Percentiles rank a stretch among this genome's conserved stretches.
phyloP scores from a whole-genome alignment of 345 rosid genomes.

The Xanthoceras sorbifolium region DNA sequence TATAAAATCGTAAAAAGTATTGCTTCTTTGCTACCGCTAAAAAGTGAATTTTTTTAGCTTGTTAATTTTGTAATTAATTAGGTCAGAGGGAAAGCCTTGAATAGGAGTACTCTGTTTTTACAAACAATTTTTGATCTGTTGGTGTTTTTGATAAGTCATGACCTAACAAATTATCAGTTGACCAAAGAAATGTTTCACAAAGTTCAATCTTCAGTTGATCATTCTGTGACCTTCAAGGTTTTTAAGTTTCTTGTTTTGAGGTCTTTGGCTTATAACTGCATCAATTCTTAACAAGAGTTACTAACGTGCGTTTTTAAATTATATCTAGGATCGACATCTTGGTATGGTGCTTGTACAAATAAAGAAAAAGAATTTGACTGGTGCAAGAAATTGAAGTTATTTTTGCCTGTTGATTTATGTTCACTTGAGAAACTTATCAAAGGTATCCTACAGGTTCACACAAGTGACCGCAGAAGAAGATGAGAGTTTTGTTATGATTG shows the following conservation, averaged over 20 bases:
- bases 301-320: neutral
- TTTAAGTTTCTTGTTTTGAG: neutral
- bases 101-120: no score
- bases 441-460: conserved; percentile 55
- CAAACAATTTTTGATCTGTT: no score
- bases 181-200: neutral
- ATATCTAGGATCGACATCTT: neutral
- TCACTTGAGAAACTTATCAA: conserved; percentile 4
- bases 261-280: neutral
- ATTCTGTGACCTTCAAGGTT: neutral
- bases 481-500: conserved; percentile 80
- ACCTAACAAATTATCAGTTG: no score
- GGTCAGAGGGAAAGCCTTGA: neutral
- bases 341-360: neutral
- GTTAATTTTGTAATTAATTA: neutral
- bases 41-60: neutral
- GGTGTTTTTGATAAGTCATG: no score
- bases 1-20: neutral
- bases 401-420: neutral
- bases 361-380: neutral
- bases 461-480: conserved; percentile 75
- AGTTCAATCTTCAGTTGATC: neutral
- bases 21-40: neutral
- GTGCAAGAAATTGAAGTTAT: conserved; percentile 7
- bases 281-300: neutral